Conservation (phyloP, 2,329 filamentous ascomycete species). For the Hypoxylon sp. region DNA sequence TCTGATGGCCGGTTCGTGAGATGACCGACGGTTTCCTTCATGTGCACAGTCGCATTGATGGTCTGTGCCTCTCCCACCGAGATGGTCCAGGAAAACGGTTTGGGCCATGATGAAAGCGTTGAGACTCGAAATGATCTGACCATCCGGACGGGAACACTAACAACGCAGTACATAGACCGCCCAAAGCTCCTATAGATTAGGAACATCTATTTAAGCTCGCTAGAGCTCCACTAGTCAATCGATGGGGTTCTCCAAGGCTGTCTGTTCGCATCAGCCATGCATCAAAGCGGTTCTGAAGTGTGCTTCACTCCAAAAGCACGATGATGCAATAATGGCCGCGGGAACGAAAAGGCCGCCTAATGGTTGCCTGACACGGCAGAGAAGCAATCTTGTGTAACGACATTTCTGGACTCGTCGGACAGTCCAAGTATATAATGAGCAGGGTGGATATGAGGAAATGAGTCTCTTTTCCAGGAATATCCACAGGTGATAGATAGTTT, state of each 20-base stretch:
- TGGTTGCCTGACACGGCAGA: constrained; percentile 23
- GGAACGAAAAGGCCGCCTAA: constrained; percentile 19
- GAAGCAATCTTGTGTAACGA: constrained; percentile 20
- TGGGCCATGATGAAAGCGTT: constrained; percentile 31
- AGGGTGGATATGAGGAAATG: constrained; percentile 29
- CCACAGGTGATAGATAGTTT: constrained; percentile 25
- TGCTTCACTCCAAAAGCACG: constrained; percentile 17
- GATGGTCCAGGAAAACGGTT: constrained; percentile 27
- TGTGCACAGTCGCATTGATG: constrained; percentile 28
- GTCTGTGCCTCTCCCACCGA: constrained; percentile 42
- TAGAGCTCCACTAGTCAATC: constrained; percentile 24
- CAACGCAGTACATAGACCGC: constrained; percentile 29
- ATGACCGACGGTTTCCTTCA: constrained; percentile 25
- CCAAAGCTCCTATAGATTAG: constrained; percentile 24
- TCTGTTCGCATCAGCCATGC: constrained; percentile 18
- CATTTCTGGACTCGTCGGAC: constrained; percentile 12
- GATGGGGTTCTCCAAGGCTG: constrained; percentile 13
- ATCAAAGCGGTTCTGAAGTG: constrained; percentile 17
- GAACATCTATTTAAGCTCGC: constrained; percentile 27
- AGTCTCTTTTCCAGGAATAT: constrained; percentile 25
- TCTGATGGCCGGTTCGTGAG: constrained; percentile 29
- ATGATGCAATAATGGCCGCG: constrained; percentile 32
- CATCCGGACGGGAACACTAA: constrained; percentile 41
- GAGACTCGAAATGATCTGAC: constrained; percentile 36
- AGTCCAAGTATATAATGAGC: constrained; percentile 21